These are phyloP conservation scores for Tetrahymena thermophila DNA, from an alignment of 73 alveolate species.

Conservation along the genomic window DNA sequence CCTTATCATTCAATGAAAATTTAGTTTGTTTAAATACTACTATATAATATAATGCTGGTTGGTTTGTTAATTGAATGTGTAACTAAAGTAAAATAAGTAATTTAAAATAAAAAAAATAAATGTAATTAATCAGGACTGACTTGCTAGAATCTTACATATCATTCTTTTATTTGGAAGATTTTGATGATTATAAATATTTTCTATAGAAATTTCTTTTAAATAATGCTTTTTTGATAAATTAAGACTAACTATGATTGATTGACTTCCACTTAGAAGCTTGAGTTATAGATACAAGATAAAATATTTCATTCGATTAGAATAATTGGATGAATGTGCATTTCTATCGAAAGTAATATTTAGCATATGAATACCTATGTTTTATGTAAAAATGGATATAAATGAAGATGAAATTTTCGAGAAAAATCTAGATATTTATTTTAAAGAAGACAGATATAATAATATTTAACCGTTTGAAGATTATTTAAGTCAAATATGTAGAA, in stretches of 20 bases:
- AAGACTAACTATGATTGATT: neutral
- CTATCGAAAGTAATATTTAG: too few relatives aligned
- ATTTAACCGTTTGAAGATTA: neutral
- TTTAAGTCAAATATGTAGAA: neutral
- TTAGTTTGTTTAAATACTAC: too few relatives aligned
- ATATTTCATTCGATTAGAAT: neutral
- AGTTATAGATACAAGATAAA: neutral
- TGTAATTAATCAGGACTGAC: neutral
- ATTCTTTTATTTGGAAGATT: neutral
- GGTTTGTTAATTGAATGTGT: too few relatives aligned
- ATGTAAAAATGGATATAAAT: too few relatives aligned
- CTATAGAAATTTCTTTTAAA: neutral
- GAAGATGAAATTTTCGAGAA: neutral
- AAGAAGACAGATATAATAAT: neutral
- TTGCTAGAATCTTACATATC: neutral
- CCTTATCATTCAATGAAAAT: too few relatives aligned
- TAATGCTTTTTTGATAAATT: neutral
- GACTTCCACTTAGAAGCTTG: neutral
- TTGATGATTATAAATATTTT: neutral
- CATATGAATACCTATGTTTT: neutral
- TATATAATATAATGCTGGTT: too few relatives aligned
- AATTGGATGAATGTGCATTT: too few relatives aligned
- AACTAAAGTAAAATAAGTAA: too few relatives aligned
- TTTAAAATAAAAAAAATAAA: too few relatives aligned
- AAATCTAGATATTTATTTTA: neutral